Percentiles rank a stretch among this genome's conserved stretches.
phyloP scores from a whole-genome alignment of 2,329 filamentous ascomycete species.

The Claviceps sp. region DNA sequence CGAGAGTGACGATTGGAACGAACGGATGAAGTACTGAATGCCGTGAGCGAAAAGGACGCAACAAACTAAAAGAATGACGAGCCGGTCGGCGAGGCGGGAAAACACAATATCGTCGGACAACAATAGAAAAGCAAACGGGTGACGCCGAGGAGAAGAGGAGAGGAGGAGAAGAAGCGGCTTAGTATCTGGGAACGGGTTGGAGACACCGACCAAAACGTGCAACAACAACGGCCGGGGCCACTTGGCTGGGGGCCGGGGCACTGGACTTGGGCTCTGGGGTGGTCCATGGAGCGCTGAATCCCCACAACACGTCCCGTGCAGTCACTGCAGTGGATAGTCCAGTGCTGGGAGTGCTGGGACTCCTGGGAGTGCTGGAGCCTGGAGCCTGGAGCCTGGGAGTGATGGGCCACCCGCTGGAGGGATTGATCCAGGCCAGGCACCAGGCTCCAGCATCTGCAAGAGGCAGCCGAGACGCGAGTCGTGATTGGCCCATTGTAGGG shows the following conservation, averaged over 20 bases:
- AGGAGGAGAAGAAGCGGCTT: constrained; percentile 10
- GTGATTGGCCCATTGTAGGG: neutral
- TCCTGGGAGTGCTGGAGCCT: too few relatives aligned
- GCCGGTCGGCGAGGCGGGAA: constrained; percentile 42
- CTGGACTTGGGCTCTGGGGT: neutral
- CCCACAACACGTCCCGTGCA: neutral
- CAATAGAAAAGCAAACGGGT: constrained; percentile 15
- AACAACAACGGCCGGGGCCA: neutral
- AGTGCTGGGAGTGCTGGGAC: neutral
- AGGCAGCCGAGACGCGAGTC: neutral
- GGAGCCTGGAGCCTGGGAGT: too few relatives aligned
- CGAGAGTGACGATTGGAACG: constrained; percentile 17
- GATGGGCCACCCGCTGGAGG: too few relatives aligned
- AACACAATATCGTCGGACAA: constrained; percentile 21
- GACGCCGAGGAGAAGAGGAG: constrained; percentile 19
- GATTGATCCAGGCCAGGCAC: too few relatives aligned
- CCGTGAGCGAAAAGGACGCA: constrained; percentile 6
- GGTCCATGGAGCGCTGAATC: neutral
- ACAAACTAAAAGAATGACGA: constrained; percentile 38
- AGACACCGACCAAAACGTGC: constrained; percentile 2
- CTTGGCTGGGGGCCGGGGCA: neutral
- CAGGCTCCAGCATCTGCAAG: too few relatives aligned
- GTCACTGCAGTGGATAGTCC: neutral
- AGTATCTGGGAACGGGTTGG: constrained; percentile 11
- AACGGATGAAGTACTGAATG: constrained; percentile 20